A percentile compares a stretch with the other conserved stretches of the same genome.
phyloP scores from a whole-genome alignment of 495 filamentous ascomycete genomes.

The Xylaria sp. region DNA sequence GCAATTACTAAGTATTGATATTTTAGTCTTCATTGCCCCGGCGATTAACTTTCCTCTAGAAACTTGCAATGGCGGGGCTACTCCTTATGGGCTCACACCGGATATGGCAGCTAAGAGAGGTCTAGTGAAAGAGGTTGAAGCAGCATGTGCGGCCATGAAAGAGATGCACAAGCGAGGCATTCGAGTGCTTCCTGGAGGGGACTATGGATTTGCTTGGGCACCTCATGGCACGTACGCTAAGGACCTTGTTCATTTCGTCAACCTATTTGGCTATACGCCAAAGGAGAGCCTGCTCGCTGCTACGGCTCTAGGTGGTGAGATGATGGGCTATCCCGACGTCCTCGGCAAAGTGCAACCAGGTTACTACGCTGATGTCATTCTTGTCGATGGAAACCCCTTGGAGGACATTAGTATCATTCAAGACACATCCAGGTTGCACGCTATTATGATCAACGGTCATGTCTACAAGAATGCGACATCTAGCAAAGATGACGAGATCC shows the following conservation, averaged over 20 bases:
- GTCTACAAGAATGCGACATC: slow-evolving; percentile 49
- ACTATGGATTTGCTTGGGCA: slow-evolving; percentile 63
- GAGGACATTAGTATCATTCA: slow-evolving; percentile 55
- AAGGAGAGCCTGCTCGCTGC: slow-evolving; percentile 57
- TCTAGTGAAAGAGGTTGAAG: slow-evolving; percentile 53
- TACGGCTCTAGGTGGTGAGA: slow-evolving; percentile 54
- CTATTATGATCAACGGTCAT: slow-evolving; percentile 51
- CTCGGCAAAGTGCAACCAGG: slow-evolving; percentile 57
- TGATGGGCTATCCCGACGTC: slow-evolving; percentile 51
- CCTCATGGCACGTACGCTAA: slow-evolving; percentile 60
- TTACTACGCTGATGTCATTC: slow-evolving; percentile 55
- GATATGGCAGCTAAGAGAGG: slow-evolving; percentile 55
- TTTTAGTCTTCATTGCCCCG: slow-evolving; percentile 54
- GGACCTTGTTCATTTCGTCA: slow-evolving; percentile 59
- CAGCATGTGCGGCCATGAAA: slow-evolving; percentile 47
- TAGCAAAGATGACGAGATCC: not conserved
- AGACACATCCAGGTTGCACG: slow-evolving; percentile 53
- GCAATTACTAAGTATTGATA: not conserved
- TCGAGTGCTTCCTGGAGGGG: slow-evolving; percentile 55
- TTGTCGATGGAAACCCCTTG: slow-evolving; percentile 59
- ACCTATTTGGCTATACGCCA: slow-evolving; percentile 58
- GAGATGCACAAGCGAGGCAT: slow-evolving; percentile 60
- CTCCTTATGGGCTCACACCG: slow-evolving; percentile 53
- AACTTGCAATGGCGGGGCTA: slow-evolving; percentile 46
- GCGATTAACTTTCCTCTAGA: slow-evolving; percentile 56